Evolutionary conservation across 306 rosid species (phyloP).

Genomic region (Macrotyloma uniflorum): DNA sequence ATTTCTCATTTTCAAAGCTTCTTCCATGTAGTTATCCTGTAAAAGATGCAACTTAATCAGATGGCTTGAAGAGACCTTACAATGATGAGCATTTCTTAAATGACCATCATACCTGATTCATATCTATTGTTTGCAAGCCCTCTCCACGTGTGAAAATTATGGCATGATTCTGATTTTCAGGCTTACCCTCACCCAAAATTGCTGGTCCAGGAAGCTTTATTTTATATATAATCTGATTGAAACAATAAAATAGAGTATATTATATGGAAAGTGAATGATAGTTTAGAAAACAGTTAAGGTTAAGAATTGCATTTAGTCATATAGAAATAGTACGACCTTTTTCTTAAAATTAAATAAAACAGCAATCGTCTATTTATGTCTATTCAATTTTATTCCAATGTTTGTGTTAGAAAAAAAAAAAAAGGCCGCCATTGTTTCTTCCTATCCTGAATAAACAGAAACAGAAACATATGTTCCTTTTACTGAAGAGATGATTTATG

Average conservation of each 20-base stretch:
- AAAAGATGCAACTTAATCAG: slow-evolving; percentile 32
- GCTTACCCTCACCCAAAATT: slow-evolving; percentile 97
- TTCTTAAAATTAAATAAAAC: slow-evolving; percentile 2
- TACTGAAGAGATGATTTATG: neutral
- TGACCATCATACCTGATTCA: slow-evolving; percentile 82
- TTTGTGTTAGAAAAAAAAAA: neutral
- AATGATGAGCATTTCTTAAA: neutral
- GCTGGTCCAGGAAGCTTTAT: slow-evolving; percentile 99
- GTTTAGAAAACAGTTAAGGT: neutral
- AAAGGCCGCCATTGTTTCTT: neutral
- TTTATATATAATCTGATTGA: slow-evolving; percentile 75
- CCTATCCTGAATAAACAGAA: neutral
- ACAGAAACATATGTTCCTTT: neutral
- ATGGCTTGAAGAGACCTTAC: slow-evolving; percentile 14
- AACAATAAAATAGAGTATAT: slow-evolving; percentile 24
- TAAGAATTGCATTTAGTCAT: slow-evolving; percentile 18
- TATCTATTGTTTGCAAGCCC: slow-evolving; percentile 95
- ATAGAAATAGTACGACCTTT: neutral
- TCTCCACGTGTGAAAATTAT: slow-evolving; percentile 97
- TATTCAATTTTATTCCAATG: neutral
- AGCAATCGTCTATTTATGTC: neutral
- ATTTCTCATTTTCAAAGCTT: slow-evolving; percentile 98
- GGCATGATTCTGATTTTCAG: slow-evolving; percentile 99
- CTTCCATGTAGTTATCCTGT: slow-evolving; percentile 98
- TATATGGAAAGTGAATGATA: neutral